Evolutionary conservation across 805 yeast species (phyloP).

Genomic region (Metschnikowia lochheadii): DNA sequence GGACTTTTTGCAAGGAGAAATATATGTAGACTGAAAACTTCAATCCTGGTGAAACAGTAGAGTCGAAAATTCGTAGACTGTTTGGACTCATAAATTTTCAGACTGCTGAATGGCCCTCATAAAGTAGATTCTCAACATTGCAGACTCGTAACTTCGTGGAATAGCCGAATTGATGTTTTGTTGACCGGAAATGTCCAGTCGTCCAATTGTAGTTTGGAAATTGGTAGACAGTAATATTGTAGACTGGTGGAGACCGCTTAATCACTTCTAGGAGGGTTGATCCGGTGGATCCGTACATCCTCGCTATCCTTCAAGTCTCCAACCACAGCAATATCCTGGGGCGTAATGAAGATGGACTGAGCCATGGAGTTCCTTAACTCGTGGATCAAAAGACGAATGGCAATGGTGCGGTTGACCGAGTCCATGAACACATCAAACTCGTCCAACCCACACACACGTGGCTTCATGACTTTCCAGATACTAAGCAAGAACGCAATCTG

Average conservation of each 20-base stretch:
- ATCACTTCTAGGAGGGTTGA: constrained; percentile 37
- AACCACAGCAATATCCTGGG: constrained; percentile 78
- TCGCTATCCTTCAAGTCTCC: constrained; percentile 48
- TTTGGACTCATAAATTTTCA: too few relatives aligned
- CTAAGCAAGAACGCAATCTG: constrained; percentile 85
- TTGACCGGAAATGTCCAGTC: too few relatives aligned
- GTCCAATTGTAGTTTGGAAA: too few relatives aligned
- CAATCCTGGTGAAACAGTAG: too few relatives aligned
- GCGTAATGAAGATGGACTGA: constrained; percentile 91
- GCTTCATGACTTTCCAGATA: constrained; percentile 90
- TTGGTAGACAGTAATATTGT: too few relatives aligned
- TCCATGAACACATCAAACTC: constrained; percentile 99
- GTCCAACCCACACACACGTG: constrained; percentile 84
- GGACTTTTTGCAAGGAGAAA: too few relatives aligned
- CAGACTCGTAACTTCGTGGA: too few relatives aligned
- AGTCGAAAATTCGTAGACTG: too few relatives aligned
- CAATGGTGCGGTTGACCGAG: constrained; percentile 77
- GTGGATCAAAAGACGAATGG: constrained; percentile 67
- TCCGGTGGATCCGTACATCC: constrained; percentile 61
- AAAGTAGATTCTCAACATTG: too few relatives aligned
- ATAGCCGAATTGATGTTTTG: too few relatives aligned
- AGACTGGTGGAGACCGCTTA: not conserved
- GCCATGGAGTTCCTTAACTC: constrained; percentile 63
- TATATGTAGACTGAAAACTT: too few relatives aligned
- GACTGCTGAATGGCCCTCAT: too few relatives aligned